phyloP scores from a whole-genome alignment of 169 alveolate species.

The Plasmodium gallinaceum region DNA sequence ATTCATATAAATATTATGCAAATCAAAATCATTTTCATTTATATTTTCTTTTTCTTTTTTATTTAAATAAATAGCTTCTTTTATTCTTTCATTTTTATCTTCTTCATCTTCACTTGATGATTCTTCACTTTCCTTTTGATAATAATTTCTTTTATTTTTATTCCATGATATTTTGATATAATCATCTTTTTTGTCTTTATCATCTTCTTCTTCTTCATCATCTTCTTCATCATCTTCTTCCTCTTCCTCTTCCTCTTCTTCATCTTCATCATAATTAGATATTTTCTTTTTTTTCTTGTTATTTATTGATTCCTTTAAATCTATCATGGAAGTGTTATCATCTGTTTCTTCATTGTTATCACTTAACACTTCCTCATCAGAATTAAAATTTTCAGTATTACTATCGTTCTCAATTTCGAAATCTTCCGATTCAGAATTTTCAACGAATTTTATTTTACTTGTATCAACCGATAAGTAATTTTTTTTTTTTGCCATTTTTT shows the following conservation, averaged over 20 bases:
- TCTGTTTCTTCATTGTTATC: slow-evolving; percentile 9
- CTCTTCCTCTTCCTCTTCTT: slow-evolving; percentile 4
- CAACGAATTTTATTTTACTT: slow-evolving; percentile 49
- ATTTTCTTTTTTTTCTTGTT: slow-evolving; percentile 23
- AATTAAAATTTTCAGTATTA: slow-evolving; percentile 25
- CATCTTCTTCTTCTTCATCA: background rate
- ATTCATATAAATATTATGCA: slow-evolving; percentile 49
- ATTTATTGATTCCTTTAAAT: background rate
- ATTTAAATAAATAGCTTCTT: slow-evolving; percentile 75
- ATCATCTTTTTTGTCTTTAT: slow-evolving; percentile 16
- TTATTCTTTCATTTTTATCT: slow-evolving; percentile 63
- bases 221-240: slow-evolving; percentile 24
- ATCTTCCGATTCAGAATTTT: slow-evolving; percentile 75
- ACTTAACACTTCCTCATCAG: slow-evolving; percentile 27
- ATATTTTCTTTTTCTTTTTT: slow-evolving; percentile 74
- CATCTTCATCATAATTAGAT: background rate
- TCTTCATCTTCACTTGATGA: slow-evolving; percentile 76
- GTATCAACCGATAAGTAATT: slow-evolving; percentile 53
- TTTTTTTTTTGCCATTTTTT: slow-evolving; percentile 32
- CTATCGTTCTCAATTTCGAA: slow-evolving; percentile 43
- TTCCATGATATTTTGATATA: slow-evolving; percentile 59
- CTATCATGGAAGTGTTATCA: background rate
- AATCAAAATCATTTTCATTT: slow-evolving; percentile 71
- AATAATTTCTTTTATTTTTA: slow-evolving; percentile 68
- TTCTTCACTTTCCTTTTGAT: slow-evolving; percentile 70